Conservation (phyloP, 73 alveolate species). For the Stentor coeruleus region DNA sequence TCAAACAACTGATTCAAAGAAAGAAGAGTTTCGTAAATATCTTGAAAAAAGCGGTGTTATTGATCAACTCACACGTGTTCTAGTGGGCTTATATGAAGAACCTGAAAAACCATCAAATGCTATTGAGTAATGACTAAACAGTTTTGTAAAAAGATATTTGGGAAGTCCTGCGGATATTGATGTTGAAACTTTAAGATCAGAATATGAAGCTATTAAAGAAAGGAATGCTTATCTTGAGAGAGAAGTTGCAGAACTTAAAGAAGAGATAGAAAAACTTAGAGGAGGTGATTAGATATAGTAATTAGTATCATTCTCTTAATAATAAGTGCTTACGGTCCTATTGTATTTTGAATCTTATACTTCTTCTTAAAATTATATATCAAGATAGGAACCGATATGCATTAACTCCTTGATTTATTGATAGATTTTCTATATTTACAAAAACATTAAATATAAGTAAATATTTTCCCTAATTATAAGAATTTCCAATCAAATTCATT, state of each 20-base stretch:
- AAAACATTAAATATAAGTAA: no score
- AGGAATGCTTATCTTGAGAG: constrained; percentile 64
- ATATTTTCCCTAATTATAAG: no score
- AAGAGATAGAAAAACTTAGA: no score
- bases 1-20: constrained; percentile 83
- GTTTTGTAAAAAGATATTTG: constrained; percentile 69
- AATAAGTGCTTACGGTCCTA: no score
- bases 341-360: no score
- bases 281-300: no score
- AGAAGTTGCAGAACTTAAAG: constrained; percentile 72
- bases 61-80: constrained; percentile 81
- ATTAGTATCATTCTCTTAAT: no score
- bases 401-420: no score
- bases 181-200: constrained; percentile 74
- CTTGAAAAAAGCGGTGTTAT: constrained; percentile 86
- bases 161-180: constrained; percentile 91
- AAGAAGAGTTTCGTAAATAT: constrained; percentile 90
- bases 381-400: no score
- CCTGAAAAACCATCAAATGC: constrained; percentile 91
- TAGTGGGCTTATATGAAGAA: constrained; percentile 88
- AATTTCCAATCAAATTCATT: no score
- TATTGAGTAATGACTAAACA: constrained; percentile 50
- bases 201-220: constrained; percentile 74
- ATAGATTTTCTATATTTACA: no score
- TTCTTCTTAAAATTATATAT: no score